Evolutionary conservation across 805 yeast genomes (phyloP).

Genomic region (Metschnikowia anglica): DNA sequence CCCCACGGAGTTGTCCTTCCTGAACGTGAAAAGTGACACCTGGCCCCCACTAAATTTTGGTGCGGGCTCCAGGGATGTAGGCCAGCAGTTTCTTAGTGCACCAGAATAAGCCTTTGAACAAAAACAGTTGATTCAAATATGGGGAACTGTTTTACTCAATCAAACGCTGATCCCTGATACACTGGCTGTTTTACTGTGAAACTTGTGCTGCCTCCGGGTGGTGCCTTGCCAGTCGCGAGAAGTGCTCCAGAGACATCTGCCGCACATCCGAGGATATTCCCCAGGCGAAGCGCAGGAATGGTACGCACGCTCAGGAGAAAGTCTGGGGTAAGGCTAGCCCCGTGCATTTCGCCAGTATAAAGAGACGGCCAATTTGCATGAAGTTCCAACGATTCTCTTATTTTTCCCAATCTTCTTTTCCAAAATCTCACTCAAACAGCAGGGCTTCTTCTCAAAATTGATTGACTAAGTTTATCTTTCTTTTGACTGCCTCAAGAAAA

Average conservation of each 20-base stretch:
- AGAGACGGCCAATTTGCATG: conserved; percentile 1
- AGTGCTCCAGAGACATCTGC: conserved; percentile 11
- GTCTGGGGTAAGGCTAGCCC: conserved; percentile 16
- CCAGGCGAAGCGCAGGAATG: conserved; percentile 14
- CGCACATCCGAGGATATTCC: conserved; percentile 14
- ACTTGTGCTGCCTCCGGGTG: too few relatives aligned
- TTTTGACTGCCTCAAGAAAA: not conserved
- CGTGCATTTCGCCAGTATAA: conserved; percentile 10
- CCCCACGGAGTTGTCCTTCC: not conserved
- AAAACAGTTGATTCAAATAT: too few relatives aligned
- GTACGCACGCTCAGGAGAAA: conserved; percentile 8
- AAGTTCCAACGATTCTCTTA: not conserved
- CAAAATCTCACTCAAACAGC: not conserved
- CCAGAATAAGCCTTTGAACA: too few relatives aligned
- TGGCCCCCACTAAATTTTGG: too few relatives aligned
- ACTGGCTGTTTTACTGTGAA: not conserved
- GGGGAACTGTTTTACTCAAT: too few relatives aligned
- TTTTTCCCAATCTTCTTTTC: not conserved
- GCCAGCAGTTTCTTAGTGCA: too few relatives aligned
- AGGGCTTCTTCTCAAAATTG: not conserved
- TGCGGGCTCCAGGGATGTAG: too few relatives aligned
- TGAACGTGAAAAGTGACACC: conserved; percentile 2
- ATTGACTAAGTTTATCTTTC: not conserved
- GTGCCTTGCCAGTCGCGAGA: too few relatives aligned
- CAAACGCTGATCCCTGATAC: not conserved